Base-by-base conservation (phyloP, 2,329 filamentous ascomycete genomes). In the Penicillium hordei region DNA sequence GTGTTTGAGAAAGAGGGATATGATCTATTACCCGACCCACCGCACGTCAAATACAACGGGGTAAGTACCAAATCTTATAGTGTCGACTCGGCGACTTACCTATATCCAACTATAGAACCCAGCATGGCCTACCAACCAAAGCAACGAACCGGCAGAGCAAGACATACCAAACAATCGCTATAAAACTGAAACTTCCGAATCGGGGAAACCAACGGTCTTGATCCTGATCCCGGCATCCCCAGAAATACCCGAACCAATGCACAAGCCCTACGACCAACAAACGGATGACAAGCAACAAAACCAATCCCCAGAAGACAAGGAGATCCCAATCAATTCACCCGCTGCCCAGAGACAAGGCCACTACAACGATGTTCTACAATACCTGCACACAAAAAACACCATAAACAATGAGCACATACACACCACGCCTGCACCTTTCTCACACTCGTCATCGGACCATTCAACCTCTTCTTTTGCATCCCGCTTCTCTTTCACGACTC, bases 381-480 rank as follows among this genome's bases (percentile, higher is more conserved):
- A 49, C 17, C n/a, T 50, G n/a, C 33, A 39, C 33, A 10, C 38
- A 17, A 27, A 57, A 3, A n/a, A 34, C n/a, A 19, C 46, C 3
- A 5, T 42, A 4, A 21, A 27, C 6, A 45, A 44, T 13, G 50
- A 29, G 17, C 29, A 42, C 13, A n/a, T 56, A 19, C 34, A 52
- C 17, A 25, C 23, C 4, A 13, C 43, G 12, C 27, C 51, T 39
- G 25, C 33, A 17, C 17, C 29, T n/a, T 50, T 34, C 7, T 50
- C 46, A 2, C 9, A 38, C 29, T 33, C 42, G 5, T 43, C 52
- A 3, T 57, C 60, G 4, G 34, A 25, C 1, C 52, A 60, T 10
- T 57, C 49, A 1, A 31, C 58, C 15, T 58, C 61, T 9, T 57
- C 62, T 27, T 53, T 62, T 15, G 52, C 59, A 3, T 62, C 57